phyloP scores from a whole-genome alignment of 2,329 filamentous ascomycete genomes.

The Mollisia scopiformis region DNA sequence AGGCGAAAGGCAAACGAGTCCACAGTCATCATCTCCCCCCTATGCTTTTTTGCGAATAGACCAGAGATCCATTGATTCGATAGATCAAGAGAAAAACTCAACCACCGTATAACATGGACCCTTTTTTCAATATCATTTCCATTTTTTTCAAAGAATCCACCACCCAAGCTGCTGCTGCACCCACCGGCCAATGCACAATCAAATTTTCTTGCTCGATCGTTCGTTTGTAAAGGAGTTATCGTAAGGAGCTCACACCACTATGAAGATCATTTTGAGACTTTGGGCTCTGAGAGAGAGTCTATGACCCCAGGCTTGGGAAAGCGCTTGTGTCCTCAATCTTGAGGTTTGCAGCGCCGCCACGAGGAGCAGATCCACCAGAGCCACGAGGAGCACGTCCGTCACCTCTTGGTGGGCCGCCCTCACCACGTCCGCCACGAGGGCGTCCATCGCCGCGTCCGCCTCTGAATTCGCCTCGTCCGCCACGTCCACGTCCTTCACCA shows the following conservation, averaged over 20 bases:
- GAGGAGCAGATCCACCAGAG: too few relatives aligned
- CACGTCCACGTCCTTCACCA: slow-evolving; percentile 55
- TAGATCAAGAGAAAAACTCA: slow-evolving; percentile 8
- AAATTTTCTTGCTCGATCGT: slow-evolving; percentile 23
- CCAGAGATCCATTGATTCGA: slow-evolving; percentile 10
- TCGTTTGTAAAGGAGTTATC: slow-evolving; percentile 18
- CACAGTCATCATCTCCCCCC: slow-evolving; percentile 8
- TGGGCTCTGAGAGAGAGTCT: slow-evolving; percentile 24
- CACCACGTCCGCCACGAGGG: slow-evolving; percentile 51
- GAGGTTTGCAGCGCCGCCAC: slow-evolving; percentile 41
- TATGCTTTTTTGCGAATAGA: slow-evolving; percentile 9
- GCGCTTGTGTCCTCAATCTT: slow-evolving; percentile 53
- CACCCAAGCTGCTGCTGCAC: slow-evolving; percentile 1
- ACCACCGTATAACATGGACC: slow-evolving; percentile 18
- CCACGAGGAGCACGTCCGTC: slow-evolving; percentile 47
- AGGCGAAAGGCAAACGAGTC: slow-evolving; percentile 5
- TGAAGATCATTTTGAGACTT: slow-evolving; percentile 25
- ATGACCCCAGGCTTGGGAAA: slow-evolving; percentile 54
- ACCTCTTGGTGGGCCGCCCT: slow-evolving; percentile 54
- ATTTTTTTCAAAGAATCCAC: slow-evolving; percentile 15
- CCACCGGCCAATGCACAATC: slow-evolving; percentile 8
- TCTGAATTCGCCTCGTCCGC: slow-evolving; percentile 41
- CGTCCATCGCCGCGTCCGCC: slow-evolving; percentile 45
- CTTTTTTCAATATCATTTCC: slow-evolving; percentile 5
- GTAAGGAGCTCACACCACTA: slow-evolving; percentile 14